Evolutionary conservation across 768 basidiomycete species (phyloP).

Genomic region (Chalciporus pseudorubinellus): DNA sequence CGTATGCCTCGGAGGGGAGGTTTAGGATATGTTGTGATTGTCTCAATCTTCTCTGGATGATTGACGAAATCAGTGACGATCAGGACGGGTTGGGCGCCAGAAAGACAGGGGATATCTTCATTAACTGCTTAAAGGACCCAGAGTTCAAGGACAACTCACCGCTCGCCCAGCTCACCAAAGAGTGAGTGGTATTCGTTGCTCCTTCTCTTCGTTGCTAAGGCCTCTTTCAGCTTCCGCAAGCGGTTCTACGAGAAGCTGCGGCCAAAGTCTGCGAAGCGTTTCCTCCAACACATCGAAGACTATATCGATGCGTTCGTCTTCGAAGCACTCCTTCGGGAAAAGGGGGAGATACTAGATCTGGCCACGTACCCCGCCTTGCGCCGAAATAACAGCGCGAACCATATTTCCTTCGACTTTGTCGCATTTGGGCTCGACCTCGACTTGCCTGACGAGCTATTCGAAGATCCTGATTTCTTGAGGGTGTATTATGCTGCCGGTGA

Average conservation of each 20-base stretch:
- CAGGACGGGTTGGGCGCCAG: conserved; percentile 56
- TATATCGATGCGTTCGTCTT: conserved; percentile 58
- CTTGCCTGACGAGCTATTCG: conserved; percentile 58
- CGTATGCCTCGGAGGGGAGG: conserved; percentile 54
- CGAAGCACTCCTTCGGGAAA: conserved; percentile 62
- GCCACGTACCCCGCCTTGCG: conserved; percentile 55
- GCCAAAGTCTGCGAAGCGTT: conserved; percentile 41
- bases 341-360: conserved; percentile 51
- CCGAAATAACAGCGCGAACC: conserved; percentile 67
- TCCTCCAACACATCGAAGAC: conserved; percentile 48
- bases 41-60: conserved; percentile 58
- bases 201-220: neutral
- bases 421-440: conserved; percentile 62
- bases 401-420: conserved; percentile 60
- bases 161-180: conserved; percentile 57
- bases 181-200: conserved; percentile 38
- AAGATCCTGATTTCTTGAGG: conserved; percentile 51
- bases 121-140: conserved; percentile 51
- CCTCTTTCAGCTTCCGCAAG: conserved; percentile 45
- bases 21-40: conserved; percentile 64
- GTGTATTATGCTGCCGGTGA: conserved; percentile 61
- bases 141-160: conserved; percentile 55
- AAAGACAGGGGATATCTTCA: conserved; percentile 49
- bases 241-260: conserved; percentile 45
- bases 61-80: conserved; percentile 69